These are phyloP conservation scores for Solanum ossicruentum DNA, from an alignment of 257 asterid genomes.

Conservation along the genomic window DNA sequence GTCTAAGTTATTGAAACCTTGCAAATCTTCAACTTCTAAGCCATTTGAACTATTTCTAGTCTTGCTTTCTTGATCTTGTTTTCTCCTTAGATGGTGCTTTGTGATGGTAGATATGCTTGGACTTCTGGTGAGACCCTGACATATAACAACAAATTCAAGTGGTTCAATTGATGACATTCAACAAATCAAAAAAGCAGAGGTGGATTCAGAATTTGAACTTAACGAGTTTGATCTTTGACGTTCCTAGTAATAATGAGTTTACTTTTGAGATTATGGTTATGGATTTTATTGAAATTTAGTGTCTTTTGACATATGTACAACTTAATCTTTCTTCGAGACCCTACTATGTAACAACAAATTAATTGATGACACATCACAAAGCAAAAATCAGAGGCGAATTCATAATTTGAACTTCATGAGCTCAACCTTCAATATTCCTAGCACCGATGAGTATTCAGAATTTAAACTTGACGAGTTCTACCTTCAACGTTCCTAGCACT, in stretches of 20 bases:
- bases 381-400: not conserved
- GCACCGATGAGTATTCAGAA: not conserved
- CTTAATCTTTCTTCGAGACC: not conserved
- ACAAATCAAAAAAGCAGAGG: not conserved
- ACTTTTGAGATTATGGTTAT: not conserved
- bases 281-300: not conserved
- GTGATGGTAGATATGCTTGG: slow-evolving; percentile 22
- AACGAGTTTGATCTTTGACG: not conserved
- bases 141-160: not conserved
- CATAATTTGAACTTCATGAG: not conserved
- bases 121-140: slow-evolving; percentile 25
- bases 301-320: too few relatives aligned
- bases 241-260: not conserved
- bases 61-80: slow-evolving; percentile 19
- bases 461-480: not conserved
- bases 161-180: not conserved
- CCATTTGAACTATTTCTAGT: slow-evolving; percentile 16
- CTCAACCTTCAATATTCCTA: not conserved
- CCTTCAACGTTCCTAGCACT: not conserved
- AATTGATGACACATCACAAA: not conserved
- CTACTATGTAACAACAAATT: slow-evolving; percentile 9
- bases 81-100: slow-evolving; percentile 20
- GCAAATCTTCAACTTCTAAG: slow-evolving; percentile 21
- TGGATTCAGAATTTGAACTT: not conserved
- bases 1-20: slow-evolving; percentile 31